phyloP scores from a whole-genome alignment of 345 rosid species.

The Hypericum androsaemum region DNA sequence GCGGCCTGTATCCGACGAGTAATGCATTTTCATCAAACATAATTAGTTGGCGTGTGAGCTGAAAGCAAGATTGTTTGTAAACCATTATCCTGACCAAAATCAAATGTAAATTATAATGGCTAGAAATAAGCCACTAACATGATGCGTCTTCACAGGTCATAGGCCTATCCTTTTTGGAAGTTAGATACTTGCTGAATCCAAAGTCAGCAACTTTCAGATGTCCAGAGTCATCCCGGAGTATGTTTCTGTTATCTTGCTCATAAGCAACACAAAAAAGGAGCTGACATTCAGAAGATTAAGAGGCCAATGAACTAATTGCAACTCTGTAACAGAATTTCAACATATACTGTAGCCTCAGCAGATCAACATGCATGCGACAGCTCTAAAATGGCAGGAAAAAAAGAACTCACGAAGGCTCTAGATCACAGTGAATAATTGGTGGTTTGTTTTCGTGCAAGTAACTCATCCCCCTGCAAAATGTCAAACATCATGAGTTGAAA shows the following conservation, averaged over 20 bases:
- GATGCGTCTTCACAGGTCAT: constrained; percentile 50
- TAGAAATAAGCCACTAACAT: constrained; percentile 38
- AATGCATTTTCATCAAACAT: constrained; percentile 3
- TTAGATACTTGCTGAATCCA: constrained; percentile 86
- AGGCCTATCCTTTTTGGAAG: constrained; percentile 77
- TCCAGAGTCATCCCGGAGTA: constrained; percentile 86
- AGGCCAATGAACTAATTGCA: constrained; percentile 12
- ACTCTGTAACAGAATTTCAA: no score
- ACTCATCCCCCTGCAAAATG: constrained; percentile 70
- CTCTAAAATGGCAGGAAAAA: not conserved
- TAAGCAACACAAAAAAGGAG: constrained; percentile 25
- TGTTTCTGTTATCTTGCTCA: constrained; percentile 52
- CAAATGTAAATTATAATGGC: not conserved
- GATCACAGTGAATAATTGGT: constrained; percentile 73
- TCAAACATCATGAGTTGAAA: constrained; percentile 1
- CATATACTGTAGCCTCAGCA: not conserved
- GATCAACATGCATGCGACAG: not conserved
- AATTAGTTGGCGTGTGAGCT: constrained; percentile 3
- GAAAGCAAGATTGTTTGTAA: no score
- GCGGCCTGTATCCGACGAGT: constrained; percentile 44
- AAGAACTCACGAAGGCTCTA: constrained; percentile 68
- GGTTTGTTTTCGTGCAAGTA: constrained; percentile 79
- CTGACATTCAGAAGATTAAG: constrained; percentile 26
- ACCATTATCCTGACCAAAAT: not conserved
- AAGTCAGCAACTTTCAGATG: constrained; percentile 96